phyloP scores from a whole-genome alignment of 2,329 filamentous ascomycete genomes.

The Cladophialophora psammophila region DNA sequence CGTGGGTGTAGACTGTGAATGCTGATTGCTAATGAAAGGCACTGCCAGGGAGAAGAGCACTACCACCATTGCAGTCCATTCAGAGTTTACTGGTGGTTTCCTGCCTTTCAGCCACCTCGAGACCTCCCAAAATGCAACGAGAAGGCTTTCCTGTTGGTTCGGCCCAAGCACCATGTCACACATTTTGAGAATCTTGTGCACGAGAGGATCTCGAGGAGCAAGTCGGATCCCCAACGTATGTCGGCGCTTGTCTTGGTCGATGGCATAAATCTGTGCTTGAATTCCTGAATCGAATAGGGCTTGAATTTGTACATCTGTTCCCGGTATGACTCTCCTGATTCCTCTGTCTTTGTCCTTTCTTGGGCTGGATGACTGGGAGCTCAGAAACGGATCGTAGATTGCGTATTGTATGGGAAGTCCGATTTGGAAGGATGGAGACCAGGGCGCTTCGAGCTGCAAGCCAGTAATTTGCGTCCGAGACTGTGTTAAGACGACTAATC shows the following conservation, averaged over 20 bases:
- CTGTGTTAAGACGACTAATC: conserved; percentile 74
- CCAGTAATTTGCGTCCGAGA: conserved; percentile 69
- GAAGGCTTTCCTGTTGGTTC: conserved; percentile 64
- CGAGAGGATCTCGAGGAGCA: conserved; percentile 69
- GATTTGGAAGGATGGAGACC: conserved; percentile 74
- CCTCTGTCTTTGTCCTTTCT: conserved; percentile 34
- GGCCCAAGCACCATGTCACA: conserved; percentile 71
- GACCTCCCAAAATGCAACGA: conserved; percentile 76
- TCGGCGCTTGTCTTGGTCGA: conserved; percentile 30
- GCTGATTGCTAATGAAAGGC: conserved; percentile 58
- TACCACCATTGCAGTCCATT: conserved; percentile 74
- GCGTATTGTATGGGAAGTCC: conserved; percentile 65
- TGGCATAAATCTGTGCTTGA: conserved; percentile 36
- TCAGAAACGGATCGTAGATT: conserved; percentile 65
- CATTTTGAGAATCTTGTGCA: conserved; percentile 66
- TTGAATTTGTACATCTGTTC: conserved; percentile 27
- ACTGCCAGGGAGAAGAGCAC: conserved; percentile 71
- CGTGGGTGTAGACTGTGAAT: conserved; percentile 43
- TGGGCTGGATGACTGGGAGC: conserved; percentile 58
- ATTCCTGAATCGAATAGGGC: conserved; percentile 26
- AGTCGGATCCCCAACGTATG: conserved; percentile 74
- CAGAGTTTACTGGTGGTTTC: conserved; percentile 59
- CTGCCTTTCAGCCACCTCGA: conserved; percentile 70
- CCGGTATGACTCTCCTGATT: conserved; percentile 32
- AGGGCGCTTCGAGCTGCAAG: conserved; percentile 76